Percentiles rank a stretch among this genome's conserved stretches.
Conservation (phyloP, 2,329 filamentous ascomycete species). For the Paecilomyces formosus region DNA sequence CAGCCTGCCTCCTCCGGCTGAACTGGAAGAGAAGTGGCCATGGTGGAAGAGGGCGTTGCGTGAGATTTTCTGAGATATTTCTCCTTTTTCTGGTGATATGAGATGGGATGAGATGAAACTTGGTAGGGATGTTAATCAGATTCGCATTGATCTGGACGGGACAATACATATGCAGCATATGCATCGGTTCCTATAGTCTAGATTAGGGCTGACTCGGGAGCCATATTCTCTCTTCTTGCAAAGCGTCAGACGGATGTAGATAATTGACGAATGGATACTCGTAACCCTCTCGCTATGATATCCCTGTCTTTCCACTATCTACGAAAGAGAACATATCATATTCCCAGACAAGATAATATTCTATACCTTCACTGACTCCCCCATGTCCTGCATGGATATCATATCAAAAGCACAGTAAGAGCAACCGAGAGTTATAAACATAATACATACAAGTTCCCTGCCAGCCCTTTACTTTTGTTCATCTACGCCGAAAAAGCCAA, state of each 20-base stretch:
- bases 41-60: neutral
- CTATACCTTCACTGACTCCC: neutral
- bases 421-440: neutral
- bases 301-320: too few relatives aligned
- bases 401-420: neutral
- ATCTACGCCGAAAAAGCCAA: neutral
- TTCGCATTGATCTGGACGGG: too few relatives aligned
- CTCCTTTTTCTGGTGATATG: neutral
- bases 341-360: neutral
- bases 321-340: too few relatives aligned
- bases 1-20: neutral
- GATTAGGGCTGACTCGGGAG: too few relatives aligned
- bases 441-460: too few relatives aligned
- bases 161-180: too few relatives aligned
- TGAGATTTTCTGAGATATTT: neutral
- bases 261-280: too few relatives aligned
- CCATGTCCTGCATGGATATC: neutral
- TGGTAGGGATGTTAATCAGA: neutral
- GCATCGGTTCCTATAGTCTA: too few relatives aligned
- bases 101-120: neutral
- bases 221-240: too few relatives aligned
- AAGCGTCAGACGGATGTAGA: too few relatives aligned
- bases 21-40: neutral
- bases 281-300: too few relatives aligned
- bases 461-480: too few relatives aligned